Evolutionary conservation across 495 filamentous ascomycete genomes (phyloP).

Genomic region (Trichocladium antarcticum): DNA sequence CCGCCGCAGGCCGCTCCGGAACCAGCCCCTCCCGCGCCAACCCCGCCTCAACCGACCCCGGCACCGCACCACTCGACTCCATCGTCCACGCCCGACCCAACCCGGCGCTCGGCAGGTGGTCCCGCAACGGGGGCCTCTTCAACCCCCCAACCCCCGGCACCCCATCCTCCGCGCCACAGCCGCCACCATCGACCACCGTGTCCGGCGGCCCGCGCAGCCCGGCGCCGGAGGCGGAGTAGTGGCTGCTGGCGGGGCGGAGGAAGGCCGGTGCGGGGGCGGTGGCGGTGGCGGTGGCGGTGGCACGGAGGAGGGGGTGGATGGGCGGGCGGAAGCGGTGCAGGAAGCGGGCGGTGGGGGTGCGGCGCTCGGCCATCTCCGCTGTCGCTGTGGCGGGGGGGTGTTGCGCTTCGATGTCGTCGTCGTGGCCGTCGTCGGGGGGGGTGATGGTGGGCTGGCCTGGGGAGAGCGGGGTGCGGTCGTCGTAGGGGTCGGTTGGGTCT

Average conservation of each 20-base stretch:
- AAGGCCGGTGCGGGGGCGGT: background rate
- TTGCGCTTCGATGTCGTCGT: constrained; percentile 18
- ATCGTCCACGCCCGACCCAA: constrained; percentile 28
- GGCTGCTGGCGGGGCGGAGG: constrained; percentile 11
- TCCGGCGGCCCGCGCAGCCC: constrained; percentile 15
- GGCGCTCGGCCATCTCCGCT: constrained; percentile 26
- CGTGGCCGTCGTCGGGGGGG: background rate
- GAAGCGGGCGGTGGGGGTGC: constrained; percentile 8
- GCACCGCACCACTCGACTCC: constrained; percentile 23
- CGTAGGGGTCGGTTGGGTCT: constrained; percentile 11
- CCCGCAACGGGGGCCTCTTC: too few species aligned
- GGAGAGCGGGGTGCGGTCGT: constrained; percentile 20
- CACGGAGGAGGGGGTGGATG: constrained; percentile 26
- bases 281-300: background rate
- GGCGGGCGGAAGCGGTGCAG: constrained; percentile 26
- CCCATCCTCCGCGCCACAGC: too few species aligned
- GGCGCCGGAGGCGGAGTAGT: constrained; percentile 17
- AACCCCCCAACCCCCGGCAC: too few species aligned
- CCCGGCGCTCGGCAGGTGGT: too few species aligned
- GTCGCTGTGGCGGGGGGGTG: background rate
- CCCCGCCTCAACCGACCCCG: too few species aligned
- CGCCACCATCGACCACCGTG: constrained; percentile 15
- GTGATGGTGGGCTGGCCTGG: constrained; percentile 2
- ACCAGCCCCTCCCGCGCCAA: constrained; percentile 3
- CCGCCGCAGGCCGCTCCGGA: constrained; percentile 8